Evolutionary conservation across 2,329 filamentous ascomycete genomes (phyloP), one percentile per base, ranked within the genome.

Genomic region (Sclerotinia borealis): DNA sequence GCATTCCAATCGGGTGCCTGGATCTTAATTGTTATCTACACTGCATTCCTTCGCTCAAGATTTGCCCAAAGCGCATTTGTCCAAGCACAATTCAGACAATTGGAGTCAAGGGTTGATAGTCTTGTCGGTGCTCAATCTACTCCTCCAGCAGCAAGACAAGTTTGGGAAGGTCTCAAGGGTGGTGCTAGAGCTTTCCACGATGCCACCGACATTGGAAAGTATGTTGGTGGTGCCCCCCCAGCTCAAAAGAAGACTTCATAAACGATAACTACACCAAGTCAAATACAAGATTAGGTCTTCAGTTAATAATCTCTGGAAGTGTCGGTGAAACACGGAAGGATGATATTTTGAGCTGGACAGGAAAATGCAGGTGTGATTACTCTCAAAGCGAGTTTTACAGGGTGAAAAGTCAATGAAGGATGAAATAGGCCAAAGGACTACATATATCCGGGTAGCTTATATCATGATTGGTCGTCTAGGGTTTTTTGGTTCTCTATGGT

Each of bases 11-110:
- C 89, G 76, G 89, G 92, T 70, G 95, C 91, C 67, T 97, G 93
- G 92, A 87, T 97, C 73, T 82, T 98, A 59, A 79, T 99, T 66
- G 79, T 79, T 66, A 77, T 96, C 76, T 99, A 98, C 85, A 92
- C 92, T 68, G 84, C 87, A 71, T 99, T 99, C 84, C 86, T 98
- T 76, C 91, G 95, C 71, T 90, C 93, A 48, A 88, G 95, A 73
- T 93, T 89, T 79, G 82, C 88, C 64, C 93, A 98, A 83, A 97
- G 92, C 84, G 85, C 81, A 68, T 96, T 98, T 74, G 91, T 98
- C n/a, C 91, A 96, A 81, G 85, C 83, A 72, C 87, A 91, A 54
- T 88, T 97, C 74, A 80, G 82, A 68, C 84, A 89, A 71, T 78
- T 93, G 63, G 86, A 85, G 72, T 86, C 89, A 61, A 85, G 91